Base-by-base conservation (phyloP, 1,139 yeast genomes). In the Yamadazyma atmosphaerica region DNA sequence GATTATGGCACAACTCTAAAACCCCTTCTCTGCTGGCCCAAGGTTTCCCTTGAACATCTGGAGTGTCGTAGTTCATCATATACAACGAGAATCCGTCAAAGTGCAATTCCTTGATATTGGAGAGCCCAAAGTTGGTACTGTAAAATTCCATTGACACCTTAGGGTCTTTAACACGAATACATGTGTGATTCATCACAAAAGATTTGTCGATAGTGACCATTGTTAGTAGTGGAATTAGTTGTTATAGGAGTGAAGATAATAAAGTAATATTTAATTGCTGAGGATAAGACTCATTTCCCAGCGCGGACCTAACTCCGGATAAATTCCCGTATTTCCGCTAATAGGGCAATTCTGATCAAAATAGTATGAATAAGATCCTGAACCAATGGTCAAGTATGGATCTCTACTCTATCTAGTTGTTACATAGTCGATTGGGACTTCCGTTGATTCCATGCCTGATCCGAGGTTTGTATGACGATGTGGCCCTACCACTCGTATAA, bases 81-180 rank as follows among this genome's bases (percentile, higher is more conserved):
- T 84, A 86, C 38, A 87, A 68, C 30, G 84, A 76, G 59, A 80
- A 83, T 44, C 74, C 81, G 4, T 81, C 76, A 43, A 80, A 70
- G 34, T 77, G 74, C 50, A 77, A 60, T 40, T 73, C 71, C 29
- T 68, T 68, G 45, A 88, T 54, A 32, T 81, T 65, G 50, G 75
- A 74, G 79, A 92, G 75, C 23, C 95, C 95, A 55, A 90, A 86
- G 52, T 81, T 73, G 43, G 81, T 74, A 44, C 74, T 72, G 63
- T 92, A 92, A 69, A 86, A 90, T 4, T 77, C 76, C 38, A 87
- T 62, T 14, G 95, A 79, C 13, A 68, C 74, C 56, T 79, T 74
- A 21, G 97, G 94, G 57, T 90, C 89, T 57, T 87, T 84, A 52
- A 92, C 79, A 52, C 96, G 81, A 41, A 90, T 63, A 67, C 92